Evolutionary conservation across 2,329 filamentous ascomycete genomes (phyloP).

Genomic region (Erysiphe pulchra): DNA sequence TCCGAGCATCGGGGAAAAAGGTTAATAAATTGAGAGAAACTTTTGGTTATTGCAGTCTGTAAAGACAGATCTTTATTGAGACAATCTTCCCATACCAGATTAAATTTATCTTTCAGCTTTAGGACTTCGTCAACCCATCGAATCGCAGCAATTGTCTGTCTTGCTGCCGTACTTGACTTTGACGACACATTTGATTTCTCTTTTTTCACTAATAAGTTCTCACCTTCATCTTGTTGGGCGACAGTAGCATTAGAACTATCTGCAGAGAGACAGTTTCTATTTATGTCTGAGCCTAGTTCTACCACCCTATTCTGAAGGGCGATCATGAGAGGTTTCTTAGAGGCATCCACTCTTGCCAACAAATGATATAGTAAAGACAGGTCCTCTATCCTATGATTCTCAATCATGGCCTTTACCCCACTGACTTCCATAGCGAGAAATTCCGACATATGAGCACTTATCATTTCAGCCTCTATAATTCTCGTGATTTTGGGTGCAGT

Average conservation of each 20-base stretch:
- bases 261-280: constrained; percentile 34
- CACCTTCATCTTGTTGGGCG: constrained; percentile 22
- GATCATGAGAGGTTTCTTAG: constrained; percentile 42
- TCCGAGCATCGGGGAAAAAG: constrained; percentile 65
- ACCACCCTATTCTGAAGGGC: constrained; percentile 52
- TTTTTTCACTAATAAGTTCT: constrained; percentile 23
- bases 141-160: constrained; percentile 67
- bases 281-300: constrained; percentile 61
- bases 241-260: constrained; percentile 19
- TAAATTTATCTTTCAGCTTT: constrained; percentile 67
- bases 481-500: constrained; percentile 48
- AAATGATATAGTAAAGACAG: constrained; percentile 60
- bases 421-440: constrained; percentile 66
- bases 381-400: constrained; percentile 61
- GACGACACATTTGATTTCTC: constrained; percentile 20
- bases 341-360: constrained; percentile 48
- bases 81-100: constrained; percentile 46
- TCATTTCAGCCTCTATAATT: constrained; percentile 61
- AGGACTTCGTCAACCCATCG: constrained; percentile 91
- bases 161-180: constrained; percentile 33
- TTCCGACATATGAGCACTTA: constrained; percentile 50
- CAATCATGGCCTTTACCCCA: constrained; percentile 71
- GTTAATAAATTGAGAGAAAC: constrained; percentile 86
- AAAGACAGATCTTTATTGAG: constrained; percentile 54
- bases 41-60: constrained; percentile 60